These are phyloP conservation scores for Suillus fuscotomentosus DNA, from an alignment of 768 basidiomycete species.

Conservation along the genomic window DNA sequence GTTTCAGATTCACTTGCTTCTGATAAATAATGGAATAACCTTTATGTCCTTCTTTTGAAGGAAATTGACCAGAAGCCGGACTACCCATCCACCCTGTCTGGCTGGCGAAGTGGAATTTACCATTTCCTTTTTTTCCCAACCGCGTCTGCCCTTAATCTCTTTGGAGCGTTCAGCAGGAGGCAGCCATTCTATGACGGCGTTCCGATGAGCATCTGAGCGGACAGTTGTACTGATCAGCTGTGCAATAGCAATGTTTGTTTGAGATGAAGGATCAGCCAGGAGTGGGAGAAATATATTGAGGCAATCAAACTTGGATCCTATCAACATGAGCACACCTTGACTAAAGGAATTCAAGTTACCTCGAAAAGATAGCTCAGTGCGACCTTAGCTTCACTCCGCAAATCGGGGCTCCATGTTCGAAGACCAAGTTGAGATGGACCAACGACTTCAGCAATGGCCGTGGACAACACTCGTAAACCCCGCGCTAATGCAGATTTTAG, in stretches of 20 bases:
- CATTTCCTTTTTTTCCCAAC: slow-evolving; percentile 68
- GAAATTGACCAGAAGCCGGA: slow-evolving; percentile 47
- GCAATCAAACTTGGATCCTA: slow-evolving; percentile 44
- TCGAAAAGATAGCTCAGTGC: slow-evolving; percentile 62
- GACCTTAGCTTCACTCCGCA: slow-evolving; percentile 49
- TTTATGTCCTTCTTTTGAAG: slow-evolving; percentile 54
- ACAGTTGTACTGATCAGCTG: slow-evolving; percentile 57
- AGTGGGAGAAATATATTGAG: slow-evolving; percentile 70
- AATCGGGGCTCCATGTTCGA: slow-evolving; percentile 29
- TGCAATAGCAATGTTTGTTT: slow-evolving; percentile 49
- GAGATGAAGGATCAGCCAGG: slow-evolving; percentile 42
- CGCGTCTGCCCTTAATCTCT: slow-evolving; percentile 58
- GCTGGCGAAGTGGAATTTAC: slow-evolving; percentile 36
- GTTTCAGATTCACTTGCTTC: background rate
- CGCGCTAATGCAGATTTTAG: slow-evolving; percentile 62
- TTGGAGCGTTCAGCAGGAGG: slow-evolving; percentile 54
- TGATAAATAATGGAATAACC: slow-evolving; percentile 29
- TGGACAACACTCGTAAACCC: slow-evolving; percentile 57
- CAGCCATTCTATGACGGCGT: slow-evolving; percentile 57
- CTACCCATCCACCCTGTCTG: slow-evolving; percentile 59
- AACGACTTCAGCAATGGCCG: slow-evolving; percentile 62
- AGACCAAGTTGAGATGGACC: slow-evolving; percentile 74
- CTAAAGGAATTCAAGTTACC: slow-evolving; percentile 31
- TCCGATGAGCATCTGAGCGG: slow-evolving; percentile 48
- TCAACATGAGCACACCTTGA: background rate